These are phyloP conservation scores for Oleoguttula mirabilis DNA, from an alignment of 495 filamentous ascomycete genomes.

Conservation along the genomic window DNA sequence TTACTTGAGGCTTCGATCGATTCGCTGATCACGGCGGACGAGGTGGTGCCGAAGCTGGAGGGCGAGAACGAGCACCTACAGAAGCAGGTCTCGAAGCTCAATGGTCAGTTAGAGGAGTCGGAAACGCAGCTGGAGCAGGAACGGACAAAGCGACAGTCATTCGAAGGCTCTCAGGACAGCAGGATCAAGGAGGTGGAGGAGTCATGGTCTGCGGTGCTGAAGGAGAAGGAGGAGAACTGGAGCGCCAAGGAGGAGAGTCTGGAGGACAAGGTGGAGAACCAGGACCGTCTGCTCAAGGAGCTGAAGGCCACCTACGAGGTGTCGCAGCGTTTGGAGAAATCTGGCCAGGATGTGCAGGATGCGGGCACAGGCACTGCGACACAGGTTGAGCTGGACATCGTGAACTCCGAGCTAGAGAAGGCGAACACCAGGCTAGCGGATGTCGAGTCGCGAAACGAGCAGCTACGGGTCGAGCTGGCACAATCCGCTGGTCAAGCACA, in stretches of 20 bases:
- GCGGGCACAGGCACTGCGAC: conserved; percentile 48
- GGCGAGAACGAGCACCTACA: conserved; percentile 79
- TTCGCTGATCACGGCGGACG: conserved; percentile 77
- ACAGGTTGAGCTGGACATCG: conserved; percentile 85
- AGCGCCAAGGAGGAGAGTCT: conserved; percentile 82
- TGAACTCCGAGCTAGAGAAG: conserved; percentile 80
- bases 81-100: conserved; percentile 64
- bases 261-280: conserved; percentile 87
- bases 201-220: conserved; percentile 83
- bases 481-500: conserved; percentile 69
- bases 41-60: conserved; percentile 76
- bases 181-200: conserved; percentile 76
- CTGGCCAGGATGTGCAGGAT: conserved; percentile 46
- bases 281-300: conserved; percentile 84
- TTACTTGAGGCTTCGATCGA: conserved; percentile 93
- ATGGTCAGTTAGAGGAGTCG: conserved; percentile 79
- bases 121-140: conserved; percentile 66
- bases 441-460: conserved; percentile 88
- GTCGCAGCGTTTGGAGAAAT: conserved; percentile 69
- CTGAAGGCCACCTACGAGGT: conserved; percentile 97
- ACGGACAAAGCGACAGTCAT: conserved; percentile 51
- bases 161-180: conserved; percentile 64
- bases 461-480: conserved; percentile 77
- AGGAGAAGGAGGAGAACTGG: conserved; percentile 95
- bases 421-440: conserved; percentile 79